Conservation (phyloP, 768 basidiomycete species). For the Pleurotus platypus region DNA sequence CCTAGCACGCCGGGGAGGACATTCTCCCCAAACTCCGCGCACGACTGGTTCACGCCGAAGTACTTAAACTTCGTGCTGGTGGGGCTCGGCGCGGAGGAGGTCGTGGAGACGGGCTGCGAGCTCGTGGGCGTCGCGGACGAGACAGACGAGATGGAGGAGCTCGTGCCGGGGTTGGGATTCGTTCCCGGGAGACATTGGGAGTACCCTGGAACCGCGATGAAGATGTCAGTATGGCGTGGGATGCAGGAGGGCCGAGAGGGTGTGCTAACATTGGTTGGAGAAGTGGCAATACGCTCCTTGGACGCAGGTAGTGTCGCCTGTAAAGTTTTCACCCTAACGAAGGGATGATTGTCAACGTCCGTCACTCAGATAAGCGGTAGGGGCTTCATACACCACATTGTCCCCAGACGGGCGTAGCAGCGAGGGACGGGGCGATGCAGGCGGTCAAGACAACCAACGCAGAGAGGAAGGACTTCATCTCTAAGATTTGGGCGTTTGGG, state of each 20-base stretch:
- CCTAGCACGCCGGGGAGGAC: constrained; percentile 41
- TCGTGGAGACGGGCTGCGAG: too few species aligned
- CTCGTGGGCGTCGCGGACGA: too few species aligned
- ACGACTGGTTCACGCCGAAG: constrained; percentile 62
- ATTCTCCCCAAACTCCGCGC: constrained; percentile 55
- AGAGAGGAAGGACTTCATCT: not conserved
- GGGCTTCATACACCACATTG: constrained; percentile 23
- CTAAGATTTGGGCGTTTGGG: too few species aligned
- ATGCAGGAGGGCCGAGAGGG: not conserved
- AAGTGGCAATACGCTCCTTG: not conserved
- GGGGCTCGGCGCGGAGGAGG: constrained; percentile 13
- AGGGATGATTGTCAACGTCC: constrained; percentile 17
- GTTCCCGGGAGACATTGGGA: constrained; percentile 9
- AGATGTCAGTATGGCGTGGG: too few species aligned
- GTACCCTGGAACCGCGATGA: not conserved
- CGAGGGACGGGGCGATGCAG: not conserved
- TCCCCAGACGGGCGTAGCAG: constrained; percentile 26
- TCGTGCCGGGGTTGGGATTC: not conserved
- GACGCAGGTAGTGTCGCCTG: not conserved
- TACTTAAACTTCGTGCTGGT: constrained; percentile 52
- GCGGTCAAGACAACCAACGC: not conserved
- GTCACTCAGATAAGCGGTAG: constrained; percentile 23
- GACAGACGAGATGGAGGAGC: too few species aligned
- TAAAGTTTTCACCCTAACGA: not conserved
- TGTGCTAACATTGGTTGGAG: not conserved